Percentiles rank a stretch among this genome's conserved stretches.
phyloP scores from a whole-genome alignment of 495 filamentous ascomycete species.

The Cenococcum geophilum region DNA sequence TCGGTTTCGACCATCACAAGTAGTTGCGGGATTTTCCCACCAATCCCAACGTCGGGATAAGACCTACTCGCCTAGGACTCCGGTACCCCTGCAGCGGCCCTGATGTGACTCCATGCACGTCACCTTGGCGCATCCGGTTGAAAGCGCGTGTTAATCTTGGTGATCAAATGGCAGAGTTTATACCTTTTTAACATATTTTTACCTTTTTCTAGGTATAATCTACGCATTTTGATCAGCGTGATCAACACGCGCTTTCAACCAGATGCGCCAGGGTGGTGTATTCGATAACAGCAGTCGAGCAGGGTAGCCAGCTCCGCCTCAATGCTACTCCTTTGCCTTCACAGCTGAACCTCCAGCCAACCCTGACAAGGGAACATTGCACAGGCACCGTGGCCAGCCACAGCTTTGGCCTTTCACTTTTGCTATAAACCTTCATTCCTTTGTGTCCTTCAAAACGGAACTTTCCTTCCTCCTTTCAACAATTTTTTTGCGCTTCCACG shows the following conservation, averaged over 20 bases:
- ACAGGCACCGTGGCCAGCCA: background rate
- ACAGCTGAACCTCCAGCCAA: constrained; percentile 1
- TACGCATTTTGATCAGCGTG: no score
- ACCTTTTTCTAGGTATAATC: no score
- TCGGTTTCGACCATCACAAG: background rate
- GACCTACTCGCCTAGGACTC: background rate
- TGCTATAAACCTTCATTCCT: background rate
- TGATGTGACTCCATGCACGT: background rate
- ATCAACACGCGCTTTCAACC: no score
- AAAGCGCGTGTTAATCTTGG: no score
- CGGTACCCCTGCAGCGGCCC: background rate
- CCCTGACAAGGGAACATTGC: background rate
- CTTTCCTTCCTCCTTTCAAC: background rate
- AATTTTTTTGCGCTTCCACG: background rate
- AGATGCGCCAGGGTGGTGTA: no score
- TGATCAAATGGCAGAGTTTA: no score
- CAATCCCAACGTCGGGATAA: constrained; percentile 5
- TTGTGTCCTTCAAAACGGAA: background rate
- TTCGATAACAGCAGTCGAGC: background rate
- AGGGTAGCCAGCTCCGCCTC: background rate
- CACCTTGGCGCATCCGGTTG: no score
- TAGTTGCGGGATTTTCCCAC: constrained; percentile 1
- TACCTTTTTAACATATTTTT: no score
- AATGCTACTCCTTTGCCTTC: background rate
- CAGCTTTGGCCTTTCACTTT: background rate